Evolutionary conservation across 2,329 filamentous ascomycete genomes (phyloP), one percentile per base, ranked within the genome.

Genomic region (Ceratocystis huliohia): DNA sequence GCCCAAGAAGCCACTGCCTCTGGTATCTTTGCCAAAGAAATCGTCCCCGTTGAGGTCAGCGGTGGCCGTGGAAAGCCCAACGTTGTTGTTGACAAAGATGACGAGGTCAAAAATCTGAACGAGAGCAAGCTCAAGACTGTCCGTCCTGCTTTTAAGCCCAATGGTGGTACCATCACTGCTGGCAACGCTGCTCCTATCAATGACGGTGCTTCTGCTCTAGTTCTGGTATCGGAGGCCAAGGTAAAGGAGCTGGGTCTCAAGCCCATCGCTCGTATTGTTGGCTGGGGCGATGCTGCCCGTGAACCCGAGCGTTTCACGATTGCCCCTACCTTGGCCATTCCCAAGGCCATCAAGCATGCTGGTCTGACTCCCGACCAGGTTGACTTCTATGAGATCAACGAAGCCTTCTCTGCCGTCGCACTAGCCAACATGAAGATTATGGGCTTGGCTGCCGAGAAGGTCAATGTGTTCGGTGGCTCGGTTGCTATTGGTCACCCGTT

Each of bases 361-460:
- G 89, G 89, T 69, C 79, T 99, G 69, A 83, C 85, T 67, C 82
- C 86, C 71, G 84, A 87, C 70, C 82, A 89, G 68, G 82, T 99
- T 67, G 93, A 97, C 73, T 94, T 86, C 72, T 99, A 94, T 77
- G 94, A 99, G 82, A 96, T 99, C 82, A 99, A 99, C 81, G 94
- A 99, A 82, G 94, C 94, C 53, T 99, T 99, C 82, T 94, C 89
- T 69, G 94, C 96, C 63, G 94, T 99, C 70, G 91, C 94, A 48
- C 83, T 99, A 64, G 92, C 94, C 71, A 99, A 99, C 81, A 86
- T 96, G 79, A 96, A 99, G 84, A 77, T 97, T 66, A 85, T 99
- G 50, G 82, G 81, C 69, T 79, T 99, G 67, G 81, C 81, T 70
- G 83, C 89, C 70, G 89, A 92, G 68, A 95, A 91, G 79, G 92